Evolutionary conservation across 2,329 filamentous ascomycete species (phyloP).

Genomic region (Claviceps fusiformis): DNA sequence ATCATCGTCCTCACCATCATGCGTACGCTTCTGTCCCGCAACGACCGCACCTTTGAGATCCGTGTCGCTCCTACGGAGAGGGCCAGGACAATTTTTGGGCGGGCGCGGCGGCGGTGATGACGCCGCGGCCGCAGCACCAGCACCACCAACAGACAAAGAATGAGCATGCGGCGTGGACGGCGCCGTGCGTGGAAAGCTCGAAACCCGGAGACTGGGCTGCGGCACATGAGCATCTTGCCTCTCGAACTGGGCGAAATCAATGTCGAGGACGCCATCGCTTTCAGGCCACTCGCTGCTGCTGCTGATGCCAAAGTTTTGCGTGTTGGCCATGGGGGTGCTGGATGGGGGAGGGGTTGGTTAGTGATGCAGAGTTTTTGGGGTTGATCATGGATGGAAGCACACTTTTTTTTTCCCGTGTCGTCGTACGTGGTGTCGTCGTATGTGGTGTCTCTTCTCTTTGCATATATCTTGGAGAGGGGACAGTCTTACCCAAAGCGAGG

Average conservation of each 20-base stretch:
- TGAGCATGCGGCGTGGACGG: neutral
- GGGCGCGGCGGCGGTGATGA: neutral
- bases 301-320: neutral
- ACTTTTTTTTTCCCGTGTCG: neutral
- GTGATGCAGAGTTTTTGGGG: neutral
- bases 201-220: slow-evolving; percentile 1
- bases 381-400: neutral
- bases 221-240: neutral
- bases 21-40: neutral
- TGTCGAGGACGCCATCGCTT: slow-evolving; percentile 1
- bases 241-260: slow-evolving; percentile 2
- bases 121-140: neutral
- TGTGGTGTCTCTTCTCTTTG: too few relatives aligned
- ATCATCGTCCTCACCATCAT: neutral
- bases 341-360: neutral
- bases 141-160: too few relatives aligned
- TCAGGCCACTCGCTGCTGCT: neutral
- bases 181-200: neutral
- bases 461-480: neutral
- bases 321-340: slow-evolving; percentile 3
- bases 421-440: too few relatives aligned
- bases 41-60: neutral
- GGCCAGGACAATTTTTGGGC: neutral
- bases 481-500: slow-evolving; percentile 23
- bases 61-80: neutral